phyloP scores from a whole-genome alignment of 441 rosid species.

The Viola pubescens region DNA sequence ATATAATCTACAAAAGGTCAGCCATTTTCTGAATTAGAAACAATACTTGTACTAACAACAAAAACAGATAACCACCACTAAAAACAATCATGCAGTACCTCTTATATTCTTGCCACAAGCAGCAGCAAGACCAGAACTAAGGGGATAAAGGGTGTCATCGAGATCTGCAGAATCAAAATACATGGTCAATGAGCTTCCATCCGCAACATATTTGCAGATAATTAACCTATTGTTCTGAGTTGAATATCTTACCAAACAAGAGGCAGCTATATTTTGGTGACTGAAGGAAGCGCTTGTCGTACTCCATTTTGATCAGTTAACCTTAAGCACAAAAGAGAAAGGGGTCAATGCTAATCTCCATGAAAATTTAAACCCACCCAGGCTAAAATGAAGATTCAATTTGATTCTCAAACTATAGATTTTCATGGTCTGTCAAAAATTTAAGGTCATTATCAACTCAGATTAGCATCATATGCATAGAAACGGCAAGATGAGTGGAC shows the following conservation, averaged over 20 bases:
- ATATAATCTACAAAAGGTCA: constrained; percentile 50
- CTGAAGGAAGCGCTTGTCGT: constrained; percentile 32
- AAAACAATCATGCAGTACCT: constrained; percentile 29
- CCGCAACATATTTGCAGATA: background rate
- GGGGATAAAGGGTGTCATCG: constrained; percentile 91
- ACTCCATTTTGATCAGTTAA: constrained; percentile 46
- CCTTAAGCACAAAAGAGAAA: constrained; percentile 29
- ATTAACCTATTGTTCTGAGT: background rate
- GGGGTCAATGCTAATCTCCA: constrained; percentile 20
- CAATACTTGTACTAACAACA: background rate
- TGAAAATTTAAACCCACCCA: constrained; percentile 16
- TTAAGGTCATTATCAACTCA: constrained; percentile 12
- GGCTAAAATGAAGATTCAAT: constrained; percentile 18
- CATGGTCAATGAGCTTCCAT: background rate
- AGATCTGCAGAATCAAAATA: constrained; percentile 44
- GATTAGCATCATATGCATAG: constrained; percentile 24
- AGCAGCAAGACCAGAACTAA: constrained; percentile 58
- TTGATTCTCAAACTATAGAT: constrained; percentile 20
- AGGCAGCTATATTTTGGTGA: constrained; percentile 69
- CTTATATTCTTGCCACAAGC: constrained; percentile 67
- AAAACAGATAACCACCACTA: background rate
- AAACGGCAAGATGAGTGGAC: constrained; percentile 20
- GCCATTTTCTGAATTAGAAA: background rate
- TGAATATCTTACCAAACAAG: constrained; percentile 53
- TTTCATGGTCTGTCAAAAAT: constrained; percentile 11